Conservation (phyloP, 176 grass and related monocot species). For the Hordeum vulgare region MorexV3_pseudomolecules_assembly NC_058518.1:510956485-510956984, state of each 20-base stretch:
- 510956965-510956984: no score
- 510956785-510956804: slow-evolving; percentile 66
- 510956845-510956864: neutral
- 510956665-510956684: slow-evolving; percentile 80
- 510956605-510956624: slow-evolving; percentile 3
- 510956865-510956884: neutral
- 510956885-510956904: neutral
- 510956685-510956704: slow-evolving; percentile 65
- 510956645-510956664: slow-evolving; percentile 84
- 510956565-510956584: neutral
- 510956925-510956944: no score
- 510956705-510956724: slow-evolving; percentile 42
- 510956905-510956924: neutral
- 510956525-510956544: neutral
- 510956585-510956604: neutral
- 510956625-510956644: neutral
- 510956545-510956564: neutral
- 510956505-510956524: neutral
- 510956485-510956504: neutral
- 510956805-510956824: slow-evolving; percentile 22
- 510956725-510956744: slow-evolving; percentile 48
- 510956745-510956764: slow-evolving; percentile 61
- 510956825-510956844: neutral
- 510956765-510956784: slow-evolving; percentile 84
- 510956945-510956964: no score